These are phyloP conservation scores for Hypericum androsaemum DNA, from an alignment of 345 rosid genomes.

Conservation along the genomic window DNA sequence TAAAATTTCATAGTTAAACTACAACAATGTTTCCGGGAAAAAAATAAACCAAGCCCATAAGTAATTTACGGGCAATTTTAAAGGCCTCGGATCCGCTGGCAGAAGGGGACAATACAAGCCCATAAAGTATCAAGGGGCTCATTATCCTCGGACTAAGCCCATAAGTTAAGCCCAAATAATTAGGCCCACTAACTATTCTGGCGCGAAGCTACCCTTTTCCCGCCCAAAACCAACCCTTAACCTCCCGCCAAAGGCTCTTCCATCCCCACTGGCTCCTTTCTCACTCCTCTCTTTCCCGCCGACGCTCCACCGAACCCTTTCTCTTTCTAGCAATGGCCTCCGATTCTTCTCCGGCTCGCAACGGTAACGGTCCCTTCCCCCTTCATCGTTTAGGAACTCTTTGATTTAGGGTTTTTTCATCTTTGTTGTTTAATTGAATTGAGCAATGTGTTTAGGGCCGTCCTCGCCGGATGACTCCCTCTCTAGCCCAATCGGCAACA, in stretches of 20 bases:
- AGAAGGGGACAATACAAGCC: neutral
- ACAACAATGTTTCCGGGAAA: no score
- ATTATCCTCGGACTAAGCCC: neutral
- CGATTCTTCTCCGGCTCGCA: constrained; percentile 42
- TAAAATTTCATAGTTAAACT: no score
- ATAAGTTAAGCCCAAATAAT: neutral
- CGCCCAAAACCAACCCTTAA: constrained; percentile 21
- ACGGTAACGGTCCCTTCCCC: constrained; percentile 32
- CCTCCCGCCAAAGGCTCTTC: constrained; percentile 12
- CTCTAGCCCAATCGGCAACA: constrained; percentile 63
- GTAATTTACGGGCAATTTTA: no score
- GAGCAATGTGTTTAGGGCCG: constrained; percentile 26
- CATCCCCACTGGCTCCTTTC: constrained; percentile 4
- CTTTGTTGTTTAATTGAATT: no score
- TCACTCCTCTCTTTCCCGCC: neutral
- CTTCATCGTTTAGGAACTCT: neutral
- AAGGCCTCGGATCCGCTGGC: neutral
- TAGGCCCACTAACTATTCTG: constrained; percentile 21
- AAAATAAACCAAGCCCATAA: no score
- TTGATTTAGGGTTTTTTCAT: neutral
- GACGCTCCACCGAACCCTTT: constrained; percentile 1
- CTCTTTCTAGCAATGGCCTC: constrained; percentile 50
- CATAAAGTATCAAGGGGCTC: neutral
- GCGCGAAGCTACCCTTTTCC: constrained; percentile 46
- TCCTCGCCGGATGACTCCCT: constrained; percentile 55